Percentiles rank a stretch among this genome's conserved stretches.
Evolutionary conservation across 441 rosid genomes (phyloP).

Genomic region (Gossypium davidsonii): DNA sequence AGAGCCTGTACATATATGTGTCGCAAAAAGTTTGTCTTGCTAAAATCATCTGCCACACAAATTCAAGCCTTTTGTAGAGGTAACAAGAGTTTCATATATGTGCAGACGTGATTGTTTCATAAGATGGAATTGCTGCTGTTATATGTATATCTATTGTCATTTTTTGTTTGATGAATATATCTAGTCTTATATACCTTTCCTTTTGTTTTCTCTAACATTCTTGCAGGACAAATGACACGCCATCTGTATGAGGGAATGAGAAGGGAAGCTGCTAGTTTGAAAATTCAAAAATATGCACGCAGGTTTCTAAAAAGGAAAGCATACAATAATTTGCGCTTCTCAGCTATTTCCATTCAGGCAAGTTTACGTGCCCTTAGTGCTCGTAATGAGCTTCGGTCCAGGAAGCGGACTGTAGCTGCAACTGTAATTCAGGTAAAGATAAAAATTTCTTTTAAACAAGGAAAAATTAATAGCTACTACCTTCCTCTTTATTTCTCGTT

Average conservation of each 20-base stretch:
- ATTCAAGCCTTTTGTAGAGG: constrained; percentile 85
- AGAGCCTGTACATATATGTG: constrained; percentile 51
- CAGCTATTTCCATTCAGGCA: constrained; percentile 67
- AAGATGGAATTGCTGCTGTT: not conserved
- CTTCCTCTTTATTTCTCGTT: not conserved
- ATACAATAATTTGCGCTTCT: constrained; percentile 38
- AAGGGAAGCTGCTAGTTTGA: constrained; percentile 67
- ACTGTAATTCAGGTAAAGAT: constrained; percentile 63
- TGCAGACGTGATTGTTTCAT: constrained; percentile 13
- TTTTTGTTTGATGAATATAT: not conserved
- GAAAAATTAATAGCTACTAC: constrained; percentile 9
- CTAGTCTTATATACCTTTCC: not conserved
- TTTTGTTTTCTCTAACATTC: constrained; percentile 16
- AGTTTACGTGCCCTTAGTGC: constrained; percentile 73
- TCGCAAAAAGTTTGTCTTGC: constrained; percentile 47
- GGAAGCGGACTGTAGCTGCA: constrained; percentile 55
- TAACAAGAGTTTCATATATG: constrained; percentile 24
- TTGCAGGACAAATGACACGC: constrained; percentile 63
- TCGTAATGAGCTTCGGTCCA: constrained; percentile 40
- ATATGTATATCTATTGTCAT: not conserved
- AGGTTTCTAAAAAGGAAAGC: constrained; percentile 45
- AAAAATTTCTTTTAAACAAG: not conserved
- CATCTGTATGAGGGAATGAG: constrained; percentile 50
- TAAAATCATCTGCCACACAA: constrained; percentile 49
- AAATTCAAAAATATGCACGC: constrained; percentile 66